These are phyloP conservation scores for Candida caryicola DNA, from an alignment of 805 yeast genomes.

Conservation along the genomic window DNA sequence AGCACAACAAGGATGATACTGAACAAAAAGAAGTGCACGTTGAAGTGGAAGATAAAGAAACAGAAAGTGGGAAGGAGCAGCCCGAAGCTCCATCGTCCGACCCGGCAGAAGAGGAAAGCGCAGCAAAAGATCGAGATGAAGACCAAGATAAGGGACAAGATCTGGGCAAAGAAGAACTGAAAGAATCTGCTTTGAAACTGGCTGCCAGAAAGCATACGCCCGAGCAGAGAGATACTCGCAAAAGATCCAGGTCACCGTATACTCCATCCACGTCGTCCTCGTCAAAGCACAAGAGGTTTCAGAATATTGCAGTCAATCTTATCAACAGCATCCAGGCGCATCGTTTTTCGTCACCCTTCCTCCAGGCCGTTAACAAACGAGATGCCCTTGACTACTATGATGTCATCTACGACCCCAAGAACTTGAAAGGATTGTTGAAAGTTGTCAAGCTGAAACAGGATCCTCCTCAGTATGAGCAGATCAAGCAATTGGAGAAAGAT, in stretches of 20 bases:
- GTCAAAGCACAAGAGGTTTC: constrained; percentile 51
- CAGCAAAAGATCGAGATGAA: not conserved
- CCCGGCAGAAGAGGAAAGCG: constrained; percentile 4
- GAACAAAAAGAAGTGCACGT: constrained; percentile 4
- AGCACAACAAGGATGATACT: constrained; percentile 6
- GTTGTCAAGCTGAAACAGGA: constrained; percentile 46
- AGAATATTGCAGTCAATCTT: constrained; percentile 57
- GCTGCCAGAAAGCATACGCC: not conserved
- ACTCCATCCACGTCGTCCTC: constrained; percentile 8
- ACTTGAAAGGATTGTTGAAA: constrained; percentile 59
- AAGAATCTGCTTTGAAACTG: too few species aligned
- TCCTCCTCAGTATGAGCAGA: constrained; percentile 45
- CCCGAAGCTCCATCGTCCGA: too few species aligned
- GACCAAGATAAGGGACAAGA: too few species aligned
- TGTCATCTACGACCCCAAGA: constrained; percentile 60
- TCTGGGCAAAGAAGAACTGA: too few species aligned
- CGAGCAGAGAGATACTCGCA: constrained; percentile 9
- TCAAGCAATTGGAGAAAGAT: constrained; percentile 64
- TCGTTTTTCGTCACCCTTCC: constrained; percentile 69
- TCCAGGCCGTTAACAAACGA: constrained; percentile 62
- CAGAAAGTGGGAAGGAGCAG: not conserved
- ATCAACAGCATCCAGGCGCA: constrained; percentile 65
- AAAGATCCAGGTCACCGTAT: constrained; percentile 15
- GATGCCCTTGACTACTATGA: constrained; percentile 70
- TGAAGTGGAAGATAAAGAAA: not conserved